A percentile compares a stretch with the other conserved stretches of the same genome.
Evolutionary conservation across 805 yeast species (phyloP).

Genomic region (Metschnikowia orientalis): DNA sequence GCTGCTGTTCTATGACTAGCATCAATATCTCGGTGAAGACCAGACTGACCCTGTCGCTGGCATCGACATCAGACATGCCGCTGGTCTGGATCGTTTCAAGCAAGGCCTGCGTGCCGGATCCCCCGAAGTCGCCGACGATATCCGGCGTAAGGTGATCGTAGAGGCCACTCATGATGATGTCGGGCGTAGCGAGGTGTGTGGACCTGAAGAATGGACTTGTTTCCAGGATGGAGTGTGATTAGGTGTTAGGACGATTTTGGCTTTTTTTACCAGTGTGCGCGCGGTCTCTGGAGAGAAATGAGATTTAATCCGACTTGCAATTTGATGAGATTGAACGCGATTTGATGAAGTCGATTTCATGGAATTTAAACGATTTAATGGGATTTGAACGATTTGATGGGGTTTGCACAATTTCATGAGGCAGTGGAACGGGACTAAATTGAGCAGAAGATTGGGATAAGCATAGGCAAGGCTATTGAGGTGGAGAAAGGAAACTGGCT

Average conservation of each 20-base stretch:
- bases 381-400: no score
- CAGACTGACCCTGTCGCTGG: slow-evolving; percentile 20
- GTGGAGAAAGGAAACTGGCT: no score
- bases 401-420: no score
- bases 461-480: no score
- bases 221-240: background rate
- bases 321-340: no score
- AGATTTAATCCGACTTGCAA: no score
- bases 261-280: slow-evolving; percentile 1
- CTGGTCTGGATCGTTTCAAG: slow-evolving; percentile 28
- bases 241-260: background rate
- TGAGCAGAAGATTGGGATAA: no score
- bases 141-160: slow-evolving; percentile 27
- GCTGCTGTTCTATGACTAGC: slow-evolving; percentile 20
- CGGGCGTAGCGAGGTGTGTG: no score
- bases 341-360: no score
- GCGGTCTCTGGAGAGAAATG: slow-evolving; percentile 1
- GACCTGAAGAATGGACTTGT: no score
- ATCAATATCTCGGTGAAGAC: slow-evolving; percentile 34
- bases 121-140: slow-evolving; percentile 28
- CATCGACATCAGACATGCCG: slow-evolving; percentile 16
- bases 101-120: slow-evolving; percentile 30
- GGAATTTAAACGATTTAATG: no score
- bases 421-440: no score
- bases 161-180: slow-evolving; percentile 1